Percentiles rank a stretch among this genome's conserved stretches.
Conservation (phyloP, 192 early-diverging fungal genomes). For the Coemansia sp. region DNA sequence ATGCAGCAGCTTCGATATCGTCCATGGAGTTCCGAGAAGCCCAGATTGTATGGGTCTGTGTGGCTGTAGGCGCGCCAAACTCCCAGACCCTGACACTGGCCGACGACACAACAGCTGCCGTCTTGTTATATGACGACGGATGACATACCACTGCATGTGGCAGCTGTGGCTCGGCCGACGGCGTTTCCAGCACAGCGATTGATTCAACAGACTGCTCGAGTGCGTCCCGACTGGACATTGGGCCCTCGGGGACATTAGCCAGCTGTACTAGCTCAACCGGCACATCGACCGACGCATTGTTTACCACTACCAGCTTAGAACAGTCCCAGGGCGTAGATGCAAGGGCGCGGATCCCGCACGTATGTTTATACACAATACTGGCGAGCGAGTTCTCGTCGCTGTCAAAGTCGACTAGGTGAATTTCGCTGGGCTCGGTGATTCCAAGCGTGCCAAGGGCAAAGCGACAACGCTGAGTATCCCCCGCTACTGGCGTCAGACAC, state of each 20-base stretch:
- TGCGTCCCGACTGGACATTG: neutral
- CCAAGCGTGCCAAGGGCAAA: slow-evolving; percentile 48
- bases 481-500: slow-evolving; percentile 24
- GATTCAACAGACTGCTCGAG: neutral
- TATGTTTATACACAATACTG: slow-evolving; percentile 24
- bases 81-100: slow-evolving; percentile 21
- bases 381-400: slow-evolving; percentile 24
- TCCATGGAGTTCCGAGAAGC: slow-evolving; percentile 18
- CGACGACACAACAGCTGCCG: slow-evolving; percentile 18
- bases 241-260: neutral
- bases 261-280: slow-evolving; percentile 23
- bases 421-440: slow-evolving; percentile 36
- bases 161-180: neutral
- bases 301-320: slow-evolving; percentile 21
- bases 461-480: slow-evolving; percentile 13
- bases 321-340: slow-evolving; percentile 25
- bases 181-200: slow-evolving; percentile 7
- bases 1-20: slow-evolving; percentile 32
- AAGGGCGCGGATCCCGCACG: slow-evolving; percentile 26
- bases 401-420: slow-evolving; percentile 47
- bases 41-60: neutral
- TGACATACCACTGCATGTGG: slow-evolving; percentile 22
- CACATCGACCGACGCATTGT: neutral
- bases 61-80: slow-evolving; percentile 1
- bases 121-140: slow-evolving; percentile 6